Evolutionary conservation across 1,284 basidiomycete genomes (phyloP), one percentile per base, ranked within the genome.

Genomic region (Trichosporon sp.): DNA sequence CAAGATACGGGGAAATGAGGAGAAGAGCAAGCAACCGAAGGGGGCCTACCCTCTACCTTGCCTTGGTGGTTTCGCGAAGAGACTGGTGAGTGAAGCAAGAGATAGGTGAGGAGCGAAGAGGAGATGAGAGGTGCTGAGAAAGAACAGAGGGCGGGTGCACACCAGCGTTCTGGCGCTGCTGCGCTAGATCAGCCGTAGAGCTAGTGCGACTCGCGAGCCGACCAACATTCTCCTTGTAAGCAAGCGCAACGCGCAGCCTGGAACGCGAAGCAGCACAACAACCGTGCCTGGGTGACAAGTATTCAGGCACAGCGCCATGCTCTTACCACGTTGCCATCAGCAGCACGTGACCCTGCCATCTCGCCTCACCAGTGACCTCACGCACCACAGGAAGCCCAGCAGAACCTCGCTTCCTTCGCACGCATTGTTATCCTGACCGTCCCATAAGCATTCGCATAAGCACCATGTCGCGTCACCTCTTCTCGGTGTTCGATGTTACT

Each of bases 401-500:
- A 25, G 47, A 51, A 51, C 21, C 47, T 23, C 47, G 23, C 47
- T 9, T 23, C 47, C 21, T 11, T 25, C n/a, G 23, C 47, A 25
- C n/a, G 47, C 47, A 25, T 51, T 34, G 44, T 35, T 38, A 21
- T 11, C 13, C 62, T 29, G 13, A 32, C 38, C 15, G 44, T 47
- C 44, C 8, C 47, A 12, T 31, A n/a, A 60, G 23, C 29, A 21
- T 2, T 18, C 34, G 47, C 63, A 44, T 12, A 34, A 27, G n/a
- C 23, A 65, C 7, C 34, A 62, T 27, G 44, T 38, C 69, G 15
- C 63, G 66, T 7, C 66, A 74, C 66, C 80, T 92, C 42, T 95
- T 95, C 83, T 91, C 92, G 11, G 89, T 89, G 0, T 91, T 94
- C 68, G 92, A 94, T 74, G 92, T 95, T 12, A 89, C 91, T 6